Conservation (phyloP, 345 rosid species). For the Triadica sebifera region DNA sequence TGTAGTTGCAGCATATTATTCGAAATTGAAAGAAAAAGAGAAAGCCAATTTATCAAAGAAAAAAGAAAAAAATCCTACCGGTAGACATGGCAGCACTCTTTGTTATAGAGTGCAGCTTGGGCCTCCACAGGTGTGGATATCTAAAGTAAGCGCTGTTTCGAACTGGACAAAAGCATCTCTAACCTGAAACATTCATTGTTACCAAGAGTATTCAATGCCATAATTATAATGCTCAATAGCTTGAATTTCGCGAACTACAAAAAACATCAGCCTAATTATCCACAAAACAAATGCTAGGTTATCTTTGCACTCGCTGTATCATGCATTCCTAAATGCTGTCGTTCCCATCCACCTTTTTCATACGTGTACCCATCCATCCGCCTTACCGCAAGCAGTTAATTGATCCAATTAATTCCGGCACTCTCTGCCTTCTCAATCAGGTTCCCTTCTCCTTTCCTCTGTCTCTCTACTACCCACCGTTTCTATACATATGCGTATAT, state of each 20-base stretch:
- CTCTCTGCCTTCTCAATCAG: no score
- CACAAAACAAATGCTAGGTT: neutral
- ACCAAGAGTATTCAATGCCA: neutral
- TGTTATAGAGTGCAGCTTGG: conserved; percentile 92
- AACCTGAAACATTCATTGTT: conserved; percentile 47
- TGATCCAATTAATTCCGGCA: no score
- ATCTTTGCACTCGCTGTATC: neutral
- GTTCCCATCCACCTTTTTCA: no score
- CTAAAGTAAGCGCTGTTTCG: conserved; percentile 71
- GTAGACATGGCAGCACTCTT: conserved; percentile 93
- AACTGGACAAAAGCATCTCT: conserved; percentile 80
- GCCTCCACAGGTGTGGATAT: conserved; percentile 74
- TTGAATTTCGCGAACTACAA: no score
- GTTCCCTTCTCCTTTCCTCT: no score
- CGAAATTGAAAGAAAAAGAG: neutral
- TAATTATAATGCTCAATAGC: no score
- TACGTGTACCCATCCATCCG: no score
- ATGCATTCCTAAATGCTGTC: neutral
- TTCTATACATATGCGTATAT: no score
- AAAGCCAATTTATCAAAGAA: neutral
- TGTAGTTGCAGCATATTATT: neutral
- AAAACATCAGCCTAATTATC: no score
- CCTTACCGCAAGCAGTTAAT: no score
- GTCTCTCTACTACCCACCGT: no score
- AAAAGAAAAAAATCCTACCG: conserved; percentile 47